phyloP scores from a whole-genome alignment of 257 asterid genomes.

The Fraxinus cuspidata region DNA sequence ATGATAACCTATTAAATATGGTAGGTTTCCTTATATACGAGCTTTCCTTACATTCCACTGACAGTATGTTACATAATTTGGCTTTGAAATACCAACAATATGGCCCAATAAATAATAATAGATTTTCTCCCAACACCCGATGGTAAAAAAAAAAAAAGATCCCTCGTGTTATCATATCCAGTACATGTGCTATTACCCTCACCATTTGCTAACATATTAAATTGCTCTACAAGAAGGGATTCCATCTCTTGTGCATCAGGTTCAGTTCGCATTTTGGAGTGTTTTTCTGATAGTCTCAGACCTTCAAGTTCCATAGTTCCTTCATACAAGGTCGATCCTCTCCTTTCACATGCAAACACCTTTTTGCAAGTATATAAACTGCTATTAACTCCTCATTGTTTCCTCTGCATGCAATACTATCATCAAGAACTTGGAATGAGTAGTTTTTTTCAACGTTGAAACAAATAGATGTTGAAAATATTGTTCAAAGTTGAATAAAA shows the following conservation, averaged over 20 bases:
- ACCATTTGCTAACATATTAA: not conserved
- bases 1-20: too few relatives aligned
- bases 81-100: too few relatives aligned
- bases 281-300: constrained; percentile 4
- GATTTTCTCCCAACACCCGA: too few relatives aligned
- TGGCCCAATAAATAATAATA: too few relatives aligned
- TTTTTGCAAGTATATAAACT: constrained; percentile 27
- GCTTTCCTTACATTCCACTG: too few relatives aligned
- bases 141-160: too few relatives aligned
- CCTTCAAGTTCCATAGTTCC: constrained; percentile 24
- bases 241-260: not conserved
- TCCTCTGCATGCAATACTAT: constrained; percentile 13
- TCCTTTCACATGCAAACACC: constrained; percentile 30
- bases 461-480: too few relatives aligned
- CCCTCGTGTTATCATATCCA: not conserved
- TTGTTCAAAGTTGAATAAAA: too few relatives aligned
- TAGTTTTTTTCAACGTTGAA: not conserved
- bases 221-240: not conserved
- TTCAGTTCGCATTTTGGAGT: constrained; percentile 2
- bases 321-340: constrained; percentile 41
- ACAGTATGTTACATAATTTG: too few relatives aligned
- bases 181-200: not conserved
- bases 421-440: constrained; percentile 25
- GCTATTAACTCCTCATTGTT: constrained; percentile 9
- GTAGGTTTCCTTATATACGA: too few relatives aligned